Evolutionary conservation across 768 basidiomycete genomes (phyloP), one percentile per base, ranked within the genome.

Genomic region (Phaeotremella skinneri): DNA sequence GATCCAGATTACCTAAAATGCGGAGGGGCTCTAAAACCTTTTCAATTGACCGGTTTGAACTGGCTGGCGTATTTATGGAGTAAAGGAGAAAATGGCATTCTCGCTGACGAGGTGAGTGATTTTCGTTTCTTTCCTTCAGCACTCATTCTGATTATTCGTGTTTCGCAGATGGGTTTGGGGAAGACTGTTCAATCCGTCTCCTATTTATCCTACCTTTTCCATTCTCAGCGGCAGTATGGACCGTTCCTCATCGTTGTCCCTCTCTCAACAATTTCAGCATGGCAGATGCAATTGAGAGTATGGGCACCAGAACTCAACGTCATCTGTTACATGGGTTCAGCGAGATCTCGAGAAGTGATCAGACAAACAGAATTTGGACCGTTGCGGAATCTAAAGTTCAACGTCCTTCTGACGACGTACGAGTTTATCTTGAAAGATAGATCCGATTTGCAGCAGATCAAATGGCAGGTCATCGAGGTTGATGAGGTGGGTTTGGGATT

Each of bases 221-320:
- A 98, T 75, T 83, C 89, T 67, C 80, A 87, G 79, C 83, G 88
- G 51, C 94, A 98, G 76, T 97, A 89, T 76, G 96, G 96, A 0
- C 96, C 96, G 4, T 96, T 92, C 82, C 83, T 98, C 54, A 91
- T 98, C 68, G 93, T 99, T 67, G 96, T 99, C 23, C 96, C 96
- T 3, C 82, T 98, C 6, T 98, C 94, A 6, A 99, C 96, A 6
- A 92, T 98, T 68, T 91, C 93, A 2, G 94, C 96, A 13, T 99
- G 96, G 96, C 92, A 97, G 79, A 85, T 84, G 50, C 93, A 97
- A 75, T 96, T 99, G 76, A 83, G 84, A 41, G 82, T 85, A 16
- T 99, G 96, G 96, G 90, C 93, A 3, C 96, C 96, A 11, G 93
- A 91, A 60, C 81, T 98, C 74, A 96, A 97, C 77, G 91, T 97